Evolutionary conservation across 2,329 filamentous ascomycete genomes (phyloP).

Genomic region (Xenosphaeropsis pyriputrescens): DNA sequence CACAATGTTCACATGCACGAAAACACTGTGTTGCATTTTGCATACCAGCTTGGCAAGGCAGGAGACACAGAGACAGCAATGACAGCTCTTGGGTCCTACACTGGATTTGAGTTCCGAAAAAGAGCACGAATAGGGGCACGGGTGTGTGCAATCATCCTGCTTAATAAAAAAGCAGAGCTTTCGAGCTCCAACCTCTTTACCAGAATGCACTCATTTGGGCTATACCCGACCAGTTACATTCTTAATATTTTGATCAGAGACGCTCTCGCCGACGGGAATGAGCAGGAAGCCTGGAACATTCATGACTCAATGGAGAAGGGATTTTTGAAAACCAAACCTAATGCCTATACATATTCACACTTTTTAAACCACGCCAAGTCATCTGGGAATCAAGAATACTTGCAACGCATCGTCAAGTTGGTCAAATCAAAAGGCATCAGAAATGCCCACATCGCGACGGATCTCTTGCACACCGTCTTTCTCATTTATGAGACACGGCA

Average conservation of each 20-base stretch:
- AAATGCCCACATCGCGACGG: slow-evolving; percentile 31
- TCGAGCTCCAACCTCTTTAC: slow-evolving; percentile 37
- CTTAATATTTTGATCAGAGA: slow-evolving; percentile 59
- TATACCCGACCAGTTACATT: slow-evolving; percentile 45
- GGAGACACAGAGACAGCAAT: slow-evolving; percentile 26
- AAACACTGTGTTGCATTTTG: slow-evolving; percentile 14
- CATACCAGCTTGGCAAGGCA: slow-evolving; percentile 22
- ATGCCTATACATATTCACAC: slow-evolving; percentile 51
- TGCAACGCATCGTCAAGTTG: slow-evolving; percentile 38
- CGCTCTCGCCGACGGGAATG: slow-evolving; percentile 48
- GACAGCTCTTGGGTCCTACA: slow-evolving; percentile 24
- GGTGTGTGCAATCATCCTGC: slow-evolving; percentile 44
- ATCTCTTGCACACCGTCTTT: slow-evolving; percentile 36
- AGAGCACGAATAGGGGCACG: slow-evolving; percentile 19
- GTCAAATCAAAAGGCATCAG: slow-evolving; percentile 32
- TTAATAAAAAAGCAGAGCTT: slow-evolving; percentile 16
- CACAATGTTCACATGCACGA: slow-evolving; percentile 7
- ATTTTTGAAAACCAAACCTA: slow-evolving; percentile 45
- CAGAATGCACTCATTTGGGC: slow-evolving; percentile 40
- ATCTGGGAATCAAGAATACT: slow-evolving; percentile 21
- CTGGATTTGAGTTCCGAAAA: slow-evolving; percentile 27
- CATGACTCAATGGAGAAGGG: slow-evolving; percentile 43
- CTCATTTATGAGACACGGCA: slow-evolving; percentile 25
- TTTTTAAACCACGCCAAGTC: slow-evolving; percentile 57
- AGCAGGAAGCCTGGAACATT: slow-evolving; percentile 48